Percentiles rank a stretch among this genome's conserved stretches.
Conservation (phyloP, 345 rosid genomes). For the Atalantia buxifolia region DNA sequence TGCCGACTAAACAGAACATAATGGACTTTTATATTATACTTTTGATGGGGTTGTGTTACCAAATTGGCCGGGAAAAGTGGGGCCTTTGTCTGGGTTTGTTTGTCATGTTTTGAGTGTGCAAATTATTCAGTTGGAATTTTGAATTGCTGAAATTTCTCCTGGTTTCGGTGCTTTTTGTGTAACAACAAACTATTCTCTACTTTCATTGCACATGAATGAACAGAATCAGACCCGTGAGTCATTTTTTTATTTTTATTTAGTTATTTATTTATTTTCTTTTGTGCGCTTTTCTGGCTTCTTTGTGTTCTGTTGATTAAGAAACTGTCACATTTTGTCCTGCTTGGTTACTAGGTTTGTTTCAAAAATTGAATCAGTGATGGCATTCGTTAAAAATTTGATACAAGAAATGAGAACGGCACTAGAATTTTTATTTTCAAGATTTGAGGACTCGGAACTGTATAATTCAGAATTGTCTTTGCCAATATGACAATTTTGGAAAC, state of each 20-base stretch:
- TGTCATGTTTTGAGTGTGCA: not conserved
- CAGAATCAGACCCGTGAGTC: constrained; percentile 43
- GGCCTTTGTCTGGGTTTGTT: not conserved
- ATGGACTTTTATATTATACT: not conserved
- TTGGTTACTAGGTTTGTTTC: not conserved
- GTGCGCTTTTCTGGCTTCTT: not conserved
- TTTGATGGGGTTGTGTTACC: not conserved
- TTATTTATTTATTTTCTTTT: too few relatives aligned
- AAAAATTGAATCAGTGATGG: too few relatives aligned
- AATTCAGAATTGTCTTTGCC: too few relatives aligned
- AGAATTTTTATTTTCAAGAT: not conserved
- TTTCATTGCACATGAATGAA: constrained; percentile 29
- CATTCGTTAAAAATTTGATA: not conserved
- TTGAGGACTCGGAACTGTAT: not conserved
- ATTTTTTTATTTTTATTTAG: not conserved
- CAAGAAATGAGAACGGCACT: not conserved
- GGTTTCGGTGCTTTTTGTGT: not conserved
- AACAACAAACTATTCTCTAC: constrained; percentile 1
- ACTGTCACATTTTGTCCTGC: not conserved
- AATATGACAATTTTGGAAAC: too few relatives aligned
- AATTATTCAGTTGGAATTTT: not conserved
- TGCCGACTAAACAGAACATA: constrained; percentile 14
- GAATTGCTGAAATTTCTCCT: not conserved
- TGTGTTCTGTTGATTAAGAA: not conserved
- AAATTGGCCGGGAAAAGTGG: constrained; percentile 4